These are phyloP conservation scores for Fusarium palustre DNA, from an alignment of 2,329 filamentous ascomycete genomes.

Conservation along the genomic window DNA sequence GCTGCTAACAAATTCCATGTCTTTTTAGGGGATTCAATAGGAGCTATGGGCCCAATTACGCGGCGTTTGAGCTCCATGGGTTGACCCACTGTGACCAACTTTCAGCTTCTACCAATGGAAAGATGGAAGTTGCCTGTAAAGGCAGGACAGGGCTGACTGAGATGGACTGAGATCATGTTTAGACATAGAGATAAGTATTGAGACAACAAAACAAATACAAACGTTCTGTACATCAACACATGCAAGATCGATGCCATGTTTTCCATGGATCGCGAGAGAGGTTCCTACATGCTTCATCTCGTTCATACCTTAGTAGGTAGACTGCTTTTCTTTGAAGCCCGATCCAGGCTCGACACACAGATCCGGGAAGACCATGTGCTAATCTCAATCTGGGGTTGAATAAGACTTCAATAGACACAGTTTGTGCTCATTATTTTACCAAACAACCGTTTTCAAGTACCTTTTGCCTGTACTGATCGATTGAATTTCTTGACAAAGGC, in stretches of 20 bases:
- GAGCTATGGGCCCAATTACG: constrained; percentile 19
- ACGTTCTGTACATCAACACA: neutral
- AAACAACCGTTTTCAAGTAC: neutral
- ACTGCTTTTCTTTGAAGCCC: neutral
- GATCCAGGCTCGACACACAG: neutral
- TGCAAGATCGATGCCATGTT: too few relatives aligned
- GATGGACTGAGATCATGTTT: neutral
- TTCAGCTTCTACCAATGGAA: neutral
- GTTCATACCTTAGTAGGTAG: too few relatives aligned
- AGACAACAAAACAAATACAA: neutral
- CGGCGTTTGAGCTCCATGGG: constrained; percentile 15
- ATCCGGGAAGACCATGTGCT: neutral
- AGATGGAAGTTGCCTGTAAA: too few relatives aligned
- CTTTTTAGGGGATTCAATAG: constrained; percentile 1
- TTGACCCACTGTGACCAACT: neutral
- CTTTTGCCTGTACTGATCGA: neutral
- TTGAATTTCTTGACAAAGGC: neutral
- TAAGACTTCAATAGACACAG: constrained; percentile 9
- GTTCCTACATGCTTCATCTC: neutral
- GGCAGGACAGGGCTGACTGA: constrained; percentile 7
- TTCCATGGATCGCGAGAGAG: neutral
- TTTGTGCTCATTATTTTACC: neutral
- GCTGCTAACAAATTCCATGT: constrained; percentile 31
- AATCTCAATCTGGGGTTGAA: constrained; percentile 19
- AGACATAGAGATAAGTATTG: neutral